Conservation (phyloP, 805 yeast genomes). For the Candida gorgasii region DNA sequence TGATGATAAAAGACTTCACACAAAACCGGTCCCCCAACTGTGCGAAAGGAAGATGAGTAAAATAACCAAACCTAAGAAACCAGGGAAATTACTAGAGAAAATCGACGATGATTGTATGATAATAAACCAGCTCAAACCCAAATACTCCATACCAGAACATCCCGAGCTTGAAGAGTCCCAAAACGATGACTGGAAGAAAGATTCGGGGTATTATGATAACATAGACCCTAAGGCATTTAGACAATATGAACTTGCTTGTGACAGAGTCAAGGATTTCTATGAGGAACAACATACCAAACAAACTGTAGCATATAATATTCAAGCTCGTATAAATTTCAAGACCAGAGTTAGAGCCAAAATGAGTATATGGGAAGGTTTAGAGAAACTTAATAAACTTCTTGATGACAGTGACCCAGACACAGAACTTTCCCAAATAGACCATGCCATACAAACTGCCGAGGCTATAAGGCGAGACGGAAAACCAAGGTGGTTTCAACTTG, state of each 20-base stretch:
- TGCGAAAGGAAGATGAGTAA: too few species aligned
- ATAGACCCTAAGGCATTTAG: conserved; percentile 50
- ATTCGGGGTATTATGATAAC: conserved; percentile 30
- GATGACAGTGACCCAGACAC: conserved; percentile 80
- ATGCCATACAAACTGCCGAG: conserved; percentile 74
- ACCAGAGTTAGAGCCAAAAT: conserved; percentile 64
- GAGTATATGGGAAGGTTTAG: conserved; percentile 73
- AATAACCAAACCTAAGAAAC: conserved; percentile 3
- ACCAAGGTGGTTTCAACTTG: conserved; percentile 77
- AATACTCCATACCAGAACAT: conserved; percentile 7
- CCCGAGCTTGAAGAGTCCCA: neutral
- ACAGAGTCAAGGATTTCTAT: conserved; percentile 65
- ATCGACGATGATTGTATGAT: conserved; percentile 28
- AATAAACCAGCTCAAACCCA: conserved; percentile 24
- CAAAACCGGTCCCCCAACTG: too few species aligned
- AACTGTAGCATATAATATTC: conserved; percentile 71
- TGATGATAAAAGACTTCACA: too few species aligned
- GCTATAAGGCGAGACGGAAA: conserved; percentile 66
- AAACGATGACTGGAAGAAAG: conserved; percentile 24
- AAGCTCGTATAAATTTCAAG: conserved; percentile 70
- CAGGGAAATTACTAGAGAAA: conserved; percentile 22
- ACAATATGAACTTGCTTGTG: conserved; percentile 69
- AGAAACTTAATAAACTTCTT: conserved; percentile 57
- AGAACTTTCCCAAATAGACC: conserved; percentile 71
- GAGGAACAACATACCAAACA: conserved; percentile 68